Base-by-base conservation (phyloP, 768 basidiomycete species). In the Serendipita indica region DNA sequence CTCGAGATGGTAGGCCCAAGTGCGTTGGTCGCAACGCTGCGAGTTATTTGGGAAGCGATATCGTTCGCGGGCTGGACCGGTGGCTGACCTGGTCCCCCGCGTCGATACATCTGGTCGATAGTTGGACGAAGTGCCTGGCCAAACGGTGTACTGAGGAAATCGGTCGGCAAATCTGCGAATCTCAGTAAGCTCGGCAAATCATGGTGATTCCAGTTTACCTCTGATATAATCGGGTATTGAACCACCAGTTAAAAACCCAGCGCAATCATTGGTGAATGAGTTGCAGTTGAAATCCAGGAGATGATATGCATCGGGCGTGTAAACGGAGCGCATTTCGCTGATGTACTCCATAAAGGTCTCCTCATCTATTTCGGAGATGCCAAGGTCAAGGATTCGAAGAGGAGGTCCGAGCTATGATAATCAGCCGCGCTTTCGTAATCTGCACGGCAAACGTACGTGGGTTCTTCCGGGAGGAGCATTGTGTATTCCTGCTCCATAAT, bases 251-350 rank as follows among this genome's bases (percentile, higher is more conserved):
- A 97, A 70, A 66, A 96, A 92, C 2, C 86, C 90, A 33, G 90
- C 72, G 60, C 82, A 82, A 63, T 94, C 90, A 60, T 84, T 89
- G 2, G 90, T 92, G 63, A 97, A 97, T 1, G 88, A 86, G 69
- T 97, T 97, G 70, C 92, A 96, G 65, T 96, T 96, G 63, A 93
- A 93, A 39, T 94, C 89, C 76, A 90, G 69, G n/a, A 90, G 74
- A 68, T 91, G 89, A 65, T 91, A 91, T 74, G 90, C 91, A 66
- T 92, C 90, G 2, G 89, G 84, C 2, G 89, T 92, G 67, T 92
- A 99, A 61, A 85, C 81, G 3, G 82, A 75, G 33, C 78, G 73
- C 72, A 96, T 79, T 58, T 84, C 84, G 0, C 70, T 64, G 41
- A 99, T 61, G 69, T 93, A 98, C 35, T 97, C 91, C 37, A 81